Conservation (phyloP, 2,329 filamentous ascomycete species). For the Blastomyces gilchristii region DNA sequence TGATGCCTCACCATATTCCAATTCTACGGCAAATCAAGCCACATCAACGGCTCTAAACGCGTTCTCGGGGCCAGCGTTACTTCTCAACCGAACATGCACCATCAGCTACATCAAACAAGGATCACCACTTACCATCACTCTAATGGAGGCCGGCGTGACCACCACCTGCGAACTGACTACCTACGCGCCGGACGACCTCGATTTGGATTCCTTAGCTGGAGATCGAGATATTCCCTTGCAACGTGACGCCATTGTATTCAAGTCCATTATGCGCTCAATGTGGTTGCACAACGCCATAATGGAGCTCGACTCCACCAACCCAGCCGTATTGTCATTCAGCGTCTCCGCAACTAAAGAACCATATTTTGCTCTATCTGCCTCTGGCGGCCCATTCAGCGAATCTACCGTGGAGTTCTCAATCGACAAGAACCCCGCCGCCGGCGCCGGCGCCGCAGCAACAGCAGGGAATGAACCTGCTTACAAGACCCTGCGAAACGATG, state of each 20-base stretch:
- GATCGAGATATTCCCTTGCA: conserved; percentile 65
- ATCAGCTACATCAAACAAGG: conserved; percentile 67
- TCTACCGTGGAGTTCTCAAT: conserved; percentile 52
- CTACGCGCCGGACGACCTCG: conserved; percentile 68
- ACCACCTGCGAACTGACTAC: conserved; percentile 86
- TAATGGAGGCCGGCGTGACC: conserved; percentile 76
- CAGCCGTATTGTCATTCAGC: conserved; percentile 58
- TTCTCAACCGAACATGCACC: conserved; percentile 76
- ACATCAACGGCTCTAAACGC: conserved; percentile 49
- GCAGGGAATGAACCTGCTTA: conserved; percentile 20
- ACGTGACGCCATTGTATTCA: conserved; percentile 68
- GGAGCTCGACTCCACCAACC: conserved; percentile 54
- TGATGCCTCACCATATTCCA: conserved; percentile 37
- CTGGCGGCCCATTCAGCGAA: conserved; percentile 48
- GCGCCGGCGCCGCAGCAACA: conserved; percentile 18
- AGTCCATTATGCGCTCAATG: conserved; percentile 76
- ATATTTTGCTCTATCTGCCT: conserved; percentile 63
- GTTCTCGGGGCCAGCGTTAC: conserved; percentile 72
- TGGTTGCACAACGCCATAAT: conserved; percentile 43
- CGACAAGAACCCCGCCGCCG: conserved; percentile 28
- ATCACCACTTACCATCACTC: conserved; percentile 68
- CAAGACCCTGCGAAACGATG: conserved; percentile 26
- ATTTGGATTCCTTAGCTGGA: conserved; percentile 29
- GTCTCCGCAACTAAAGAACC: conserved; percentile 52
- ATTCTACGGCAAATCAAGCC: conserved; percentile 24